Percentiles rank a stretch among this genome's conserved stretches.
Conservation (phyloP, 2,329 filamentous ascomycete genomes). For the Fusarium metavorans region DNA sequence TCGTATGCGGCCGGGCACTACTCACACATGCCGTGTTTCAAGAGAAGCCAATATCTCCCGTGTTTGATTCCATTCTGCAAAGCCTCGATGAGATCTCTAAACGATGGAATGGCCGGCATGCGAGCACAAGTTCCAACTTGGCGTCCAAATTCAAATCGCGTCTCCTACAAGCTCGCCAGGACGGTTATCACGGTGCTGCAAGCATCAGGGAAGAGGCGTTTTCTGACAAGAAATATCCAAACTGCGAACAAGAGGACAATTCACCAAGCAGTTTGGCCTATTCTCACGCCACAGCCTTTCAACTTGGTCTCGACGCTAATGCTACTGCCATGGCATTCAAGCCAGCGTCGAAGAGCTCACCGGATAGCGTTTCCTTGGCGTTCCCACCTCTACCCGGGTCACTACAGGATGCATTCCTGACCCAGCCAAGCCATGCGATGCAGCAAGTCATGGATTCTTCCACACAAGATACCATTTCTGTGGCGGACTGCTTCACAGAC, state of each 20-base stretch:
- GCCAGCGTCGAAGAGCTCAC: not conserved
- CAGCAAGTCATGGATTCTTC: not conserved
- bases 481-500: not conserved
- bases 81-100: slow-evolving; percentile 22
- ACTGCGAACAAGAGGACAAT: not conserved
- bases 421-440: not conserved
- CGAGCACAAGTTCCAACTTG: slow-evolving; percentile 8
- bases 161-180: slow-evolving; percentile 6
- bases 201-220: slow-evolving; percentile 30
- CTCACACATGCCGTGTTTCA: slow-evolving; percentile 26
- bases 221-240: slow-evolving; percentile 12
- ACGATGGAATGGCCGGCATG: slow-evolving; percentile 23
- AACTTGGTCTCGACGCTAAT: not conserved
- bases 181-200: not conserved
- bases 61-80: slow-evolving; percentile 22
- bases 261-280: not conserved
- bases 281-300: not conserved
- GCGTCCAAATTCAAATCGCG: slow-evolving; percentile 32
- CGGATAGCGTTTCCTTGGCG: slow-evolving; percentile 7
- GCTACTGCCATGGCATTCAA: not conserved
- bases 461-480: not conserved
- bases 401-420: not conserved
- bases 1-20: slow-evolving; percentile 31
- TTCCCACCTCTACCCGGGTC: slow-evolving; percentile 6
- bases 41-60: not conserved